phyloP scores from a whole-genome alignment of 176 grass and related monocot species.

The Eleusine indica region DNA sequence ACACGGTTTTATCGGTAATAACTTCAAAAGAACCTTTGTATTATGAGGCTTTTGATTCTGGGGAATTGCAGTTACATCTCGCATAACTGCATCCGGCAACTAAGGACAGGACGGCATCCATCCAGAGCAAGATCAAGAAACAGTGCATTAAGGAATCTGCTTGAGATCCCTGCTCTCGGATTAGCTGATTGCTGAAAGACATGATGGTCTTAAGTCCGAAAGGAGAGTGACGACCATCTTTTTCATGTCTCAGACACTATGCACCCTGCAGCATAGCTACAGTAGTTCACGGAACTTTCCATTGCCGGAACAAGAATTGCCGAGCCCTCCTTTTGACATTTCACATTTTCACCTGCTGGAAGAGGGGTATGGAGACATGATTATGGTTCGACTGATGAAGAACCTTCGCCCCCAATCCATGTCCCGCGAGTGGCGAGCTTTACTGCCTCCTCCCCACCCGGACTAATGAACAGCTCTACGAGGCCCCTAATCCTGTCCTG shows the following conservation, averaged over 20 bases:
- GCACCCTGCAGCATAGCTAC: slow-evolving; percentile 4
- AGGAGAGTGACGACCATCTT: too few species aligned
- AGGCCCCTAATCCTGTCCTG: slow-evolving; percentile 23
- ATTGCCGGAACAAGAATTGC: neutral
- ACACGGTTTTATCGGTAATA: neutral
- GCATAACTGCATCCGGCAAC: neutral
- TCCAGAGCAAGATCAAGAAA: neutral
- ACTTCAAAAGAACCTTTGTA: neutral
- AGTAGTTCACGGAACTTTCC: slow-evolving; percentile 22
- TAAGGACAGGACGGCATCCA: neutral
- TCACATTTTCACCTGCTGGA: slow-evolving; percentile 8
- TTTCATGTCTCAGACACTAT: slow-evolving; percentile 2
- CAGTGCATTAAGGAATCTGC: neutral
- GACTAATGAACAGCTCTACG: slow-evolving; percentile 44
- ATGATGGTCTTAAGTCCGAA: neutral
- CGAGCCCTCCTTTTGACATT: neutral
- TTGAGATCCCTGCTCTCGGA: neutral
- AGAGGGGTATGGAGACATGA: slow-evolving; percentile 29
- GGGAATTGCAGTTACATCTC: neutral
- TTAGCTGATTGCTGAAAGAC: neutral
- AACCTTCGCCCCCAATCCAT: slow-evolving; percentile 55
- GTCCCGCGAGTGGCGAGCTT: slow-evolving; percentile 38
- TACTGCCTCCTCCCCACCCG: slow-evolving; percentile 35
- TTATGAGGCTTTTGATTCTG: neutral
- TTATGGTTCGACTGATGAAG: slow-evolving; percentile 37